Base-by-base conservation (phyloP, 2,329 filamentous ascomycete genomes). In the Penicillium crustosum region DNA sequence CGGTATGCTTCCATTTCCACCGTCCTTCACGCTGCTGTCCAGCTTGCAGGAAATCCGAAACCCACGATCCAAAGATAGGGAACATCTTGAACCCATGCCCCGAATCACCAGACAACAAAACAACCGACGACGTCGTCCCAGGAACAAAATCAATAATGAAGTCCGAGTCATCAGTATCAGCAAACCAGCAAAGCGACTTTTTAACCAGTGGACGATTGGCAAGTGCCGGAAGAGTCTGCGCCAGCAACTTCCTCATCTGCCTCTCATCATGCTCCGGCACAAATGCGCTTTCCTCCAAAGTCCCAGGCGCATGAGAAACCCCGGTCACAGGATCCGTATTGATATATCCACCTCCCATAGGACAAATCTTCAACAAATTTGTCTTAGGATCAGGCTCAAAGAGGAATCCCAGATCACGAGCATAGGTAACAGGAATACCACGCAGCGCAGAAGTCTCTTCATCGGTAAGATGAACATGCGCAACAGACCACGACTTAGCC, bases 41-140 rank as follows among this genome's bases (percentile, higher is more conserved):
- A 39, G 76, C 71, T 23, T 77, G 73, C 0, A 86, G 50, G 6
- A 86, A 62, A 12, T 79, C 74, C 43, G 70, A 74, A 2, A 85
- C 78, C 77, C 82, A 86, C n/a, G 73, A 68, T 0, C 85, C 84
- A n/a, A 84, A 74, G 25, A 85, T 77, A 0, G 83, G 84, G 49
- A 87, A 77, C 82, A 86, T 85, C 70, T 87, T 86, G 69, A 86
- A 86, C 0, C 80, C 83, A 64, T 87, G 84, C 0, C 84, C 85
- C 1, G 83, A 87, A 64, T 87, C 85, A 0, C 84, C 84, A 0
- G 82, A 80, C 0, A 82, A 61, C 0, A 85, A 66, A 2, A 87
- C 69, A 2, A 86, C 74, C 0, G 77, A 79, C 2, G 73, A 71
- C 1, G 70, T 68, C 0, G 77, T 82, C 0, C 73, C 68, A 0